phyloP scores from a whole-genome alignment of 2,329 filamentous ascomycete species.

The Arthroderma sp. region DNA sequence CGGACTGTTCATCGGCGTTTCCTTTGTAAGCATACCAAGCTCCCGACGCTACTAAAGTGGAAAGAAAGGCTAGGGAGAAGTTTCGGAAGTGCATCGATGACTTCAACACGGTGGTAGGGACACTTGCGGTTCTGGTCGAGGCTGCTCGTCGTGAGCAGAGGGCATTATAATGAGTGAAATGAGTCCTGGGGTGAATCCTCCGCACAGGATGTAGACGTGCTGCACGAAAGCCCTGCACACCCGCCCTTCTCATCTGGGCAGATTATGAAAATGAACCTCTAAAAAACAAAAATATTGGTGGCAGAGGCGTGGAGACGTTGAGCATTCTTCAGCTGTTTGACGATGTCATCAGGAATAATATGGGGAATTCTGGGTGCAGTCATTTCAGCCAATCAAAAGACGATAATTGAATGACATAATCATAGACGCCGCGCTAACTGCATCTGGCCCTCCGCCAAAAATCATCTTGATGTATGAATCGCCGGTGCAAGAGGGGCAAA shows the following conservation, averaged over 20 bases:
- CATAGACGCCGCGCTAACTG: too few species aligned
- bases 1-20: slow-evolving; percentile 3
- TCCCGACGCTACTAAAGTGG: slow-evolving; percentile 34
- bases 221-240: slow-evolving; percentile 34
- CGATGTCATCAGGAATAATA: too few species aligned
- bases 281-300: too few species aligned
- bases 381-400: too few species aligned
- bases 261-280: slow-evolving; percentile 3
- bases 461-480: too few species aligned
- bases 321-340: too few species aligned
- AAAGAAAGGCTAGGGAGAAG: slow-evolving; percentile 35
- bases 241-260: slow-evolving; percentile 35
- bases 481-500: too few species aligned
- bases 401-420: too few species aligned
- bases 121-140: slow-evolving; percentile 4
- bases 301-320: too few species aligned
- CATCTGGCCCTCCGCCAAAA: too few species aligned
- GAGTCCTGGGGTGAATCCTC: slow-evolving; percentile 25
- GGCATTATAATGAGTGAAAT: slow-evolving; percentile 24
- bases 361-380: too few species aligned
- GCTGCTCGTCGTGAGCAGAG: slow-evolving; percentile 22
- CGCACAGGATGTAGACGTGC: slow-evolving; percentile 33
- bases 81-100: slow-evolving; percentile 38
- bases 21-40: slow-evolving; percentile 38
- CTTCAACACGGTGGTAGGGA: slow-evolving; percentile 24